Evolutionary conservation across 2,329 filamentous ascomycete genomes (phyloP).

Genomic region (Rugonectria rugulosa): DNA sequence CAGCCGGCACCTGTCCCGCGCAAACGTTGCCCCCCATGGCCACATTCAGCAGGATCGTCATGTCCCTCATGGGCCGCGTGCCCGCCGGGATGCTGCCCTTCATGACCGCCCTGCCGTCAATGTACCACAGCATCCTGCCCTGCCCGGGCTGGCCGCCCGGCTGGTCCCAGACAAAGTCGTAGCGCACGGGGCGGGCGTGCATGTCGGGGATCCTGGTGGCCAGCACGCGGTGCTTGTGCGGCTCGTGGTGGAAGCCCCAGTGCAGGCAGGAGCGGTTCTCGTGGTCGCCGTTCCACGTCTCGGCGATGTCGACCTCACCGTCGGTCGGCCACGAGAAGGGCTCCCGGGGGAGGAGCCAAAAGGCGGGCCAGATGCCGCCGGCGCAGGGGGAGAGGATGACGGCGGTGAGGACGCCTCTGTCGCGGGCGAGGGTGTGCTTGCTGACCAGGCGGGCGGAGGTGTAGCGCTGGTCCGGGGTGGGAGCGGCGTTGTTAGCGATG

Average conservation of each 20-base stretch:
- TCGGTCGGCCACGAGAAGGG: slow-evolving; percentile 67
- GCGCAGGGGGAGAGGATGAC: slow-evolving; percentile 61
- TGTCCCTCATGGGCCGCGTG: slow-evolving; percentile 63
- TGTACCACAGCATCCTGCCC: slow-evolving; percentile 64
- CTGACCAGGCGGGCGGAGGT: slow-evolving; percentile 65
- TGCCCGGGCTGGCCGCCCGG: slow-evolving; percentile 51
- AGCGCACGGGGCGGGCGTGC: slow-evolving; percentile 55
- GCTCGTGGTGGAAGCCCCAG: slow-evolving; percentile 65
- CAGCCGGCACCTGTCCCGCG: slow-evolving; percentile 55
- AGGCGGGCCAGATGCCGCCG: slow-evolving; percentile 66
- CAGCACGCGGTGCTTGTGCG: slow-evolving; percentile 63
- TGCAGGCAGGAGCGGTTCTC: slow-evolving; percentile 66
- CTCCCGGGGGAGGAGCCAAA: slow-evolving; percentile 66
- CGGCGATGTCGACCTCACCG: slow-evolving; percentile 67
- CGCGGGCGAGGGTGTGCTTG: slow-evolving; percentile 57
- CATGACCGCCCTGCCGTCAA: slow-evolving; percentile 65
- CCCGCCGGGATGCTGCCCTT: slow-evolving; percentile 60
- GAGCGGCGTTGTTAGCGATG: slow-evolving; percentile 46
- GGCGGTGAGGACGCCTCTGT: slow-evolving; percentile 61
- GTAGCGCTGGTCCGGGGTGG: slow-evolving; percentile 52
- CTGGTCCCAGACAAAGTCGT: slow-evolving; percentile 64
- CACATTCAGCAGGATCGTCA: slow-evolving; percentile 64
- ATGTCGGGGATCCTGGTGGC: slow-evolving; percentile 60
- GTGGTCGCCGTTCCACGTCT: slow-evolving; percentile 66
- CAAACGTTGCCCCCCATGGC: slow-evolving; percentile 70